These are phyloP conservation scores for Basidioascus undulatus DNA, from an alignment of 768 basidiomycete genomes.

Conservation along the genomic window DNA sequence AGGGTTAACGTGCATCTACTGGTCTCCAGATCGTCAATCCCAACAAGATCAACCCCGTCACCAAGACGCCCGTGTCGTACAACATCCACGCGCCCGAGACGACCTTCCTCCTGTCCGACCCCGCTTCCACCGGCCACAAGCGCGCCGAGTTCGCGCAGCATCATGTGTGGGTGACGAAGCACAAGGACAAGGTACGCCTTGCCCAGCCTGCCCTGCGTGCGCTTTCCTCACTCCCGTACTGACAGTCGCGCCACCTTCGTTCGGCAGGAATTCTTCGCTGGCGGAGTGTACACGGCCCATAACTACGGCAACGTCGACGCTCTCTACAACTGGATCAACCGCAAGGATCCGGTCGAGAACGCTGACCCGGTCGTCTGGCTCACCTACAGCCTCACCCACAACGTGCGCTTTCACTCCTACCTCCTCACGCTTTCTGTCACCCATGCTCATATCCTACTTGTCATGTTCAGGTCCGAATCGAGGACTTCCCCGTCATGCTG, in stretches of 20 bases:
- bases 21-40: neutral
- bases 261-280: too few relatives aligned
- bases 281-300: slow-evolving; percentile 13
- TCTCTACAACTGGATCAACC: slow-evolving; percentile 10
- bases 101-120: slow-evolving; percentile 11
- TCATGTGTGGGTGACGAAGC: neutral
- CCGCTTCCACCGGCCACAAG: slow-evolving; percentile 3
- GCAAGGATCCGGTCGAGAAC: slow-evolving; percentile 12
- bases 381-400: slow-evolving; percentile 16
- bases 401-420: slow-evolving; percentile 14
- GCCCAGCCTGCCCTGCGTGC: too few relatives aligned
- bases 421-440: slow-evolving; percentile 6
- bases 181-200: too few relatives aligned
- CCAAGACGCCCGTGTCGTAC: slow-evolving; percentile 7
- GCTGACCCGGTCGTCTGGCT: slow-evolving; percentile 14
- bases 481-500: slow-evolving; percentile 4
- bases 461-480: neutral
- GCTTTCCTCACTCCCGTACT: too few relatives aligned
- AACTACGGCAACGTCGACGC: slow-evolving; percentile 9
- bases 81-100: slow-evolving; percentile 9
- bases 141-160: neutral
- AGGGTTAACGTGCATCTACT: too few relatives aligned
- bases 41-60: slow-evolving; percentile 3
- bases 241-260: too few relatives aligned
- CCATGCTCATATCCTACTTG: neutral